Evolutionary conservation across 2,329 filamentous ascomycete species (phyloP), one percentile per base, ranked within the genome.

Genomic region (Botrytis porri): DNA sequence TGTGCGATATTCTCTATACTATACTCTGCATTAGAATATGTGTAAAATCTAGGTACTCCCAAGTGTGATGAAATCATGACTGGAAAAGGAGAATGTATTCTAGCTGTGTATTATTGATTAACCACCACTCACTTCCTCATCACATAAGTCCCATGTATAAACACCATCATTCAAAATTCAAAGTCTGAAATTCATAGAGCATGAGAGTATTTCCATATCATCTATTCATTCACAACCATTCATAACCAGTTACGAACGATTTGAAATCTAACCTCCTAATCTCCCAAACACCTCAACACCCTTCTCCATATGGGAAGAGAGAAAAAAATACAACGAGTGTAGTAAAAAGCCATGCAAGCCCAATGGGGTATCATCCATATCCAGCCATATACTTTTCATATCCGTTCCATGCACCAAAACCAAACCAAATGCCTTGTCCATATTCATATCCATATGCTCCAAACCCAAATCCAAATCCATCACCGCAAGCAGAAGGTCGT

Each of bases 281-380:
- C 20, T 12, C 25, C 37, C 39, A 29, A 48, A 32, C 29, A 35
- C 25, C 35, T 54, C 20, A 67, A 67, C 64, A 57, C 35, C 48
- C 39, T 22, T 41, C 25, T 41, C 48, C 25, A 10, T 1, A 14
- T 4, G n/a, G 10, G 20, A 32, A 12, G 18, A n/a, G 51, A 37
- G 0, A 5, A 41, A 10, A 57, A 29, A 32, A n/a, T n/a, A 63
- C 25, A 57, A 41, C 9, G n/a, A 32, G 54, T 41, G 35, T 29
- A 32, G 48, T 39, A 16, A 54, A 66, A 67, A 54, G 45, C 14
- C 32, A 66, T 25, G 64, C 25, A 29, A 54, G 64, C 16, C 64
- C 25, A 67, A 18, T 41, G n/a, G 35, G 48, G 65, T 57, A 69
- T 69, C 65, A 41, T 69, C n/a, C 37, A 66, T 54, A 41, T 67